phyloP scores from a whole-genome alignment of 2,329 filamentous ascomycete genomes.

The Periglandula ipomoeae region DNA sequence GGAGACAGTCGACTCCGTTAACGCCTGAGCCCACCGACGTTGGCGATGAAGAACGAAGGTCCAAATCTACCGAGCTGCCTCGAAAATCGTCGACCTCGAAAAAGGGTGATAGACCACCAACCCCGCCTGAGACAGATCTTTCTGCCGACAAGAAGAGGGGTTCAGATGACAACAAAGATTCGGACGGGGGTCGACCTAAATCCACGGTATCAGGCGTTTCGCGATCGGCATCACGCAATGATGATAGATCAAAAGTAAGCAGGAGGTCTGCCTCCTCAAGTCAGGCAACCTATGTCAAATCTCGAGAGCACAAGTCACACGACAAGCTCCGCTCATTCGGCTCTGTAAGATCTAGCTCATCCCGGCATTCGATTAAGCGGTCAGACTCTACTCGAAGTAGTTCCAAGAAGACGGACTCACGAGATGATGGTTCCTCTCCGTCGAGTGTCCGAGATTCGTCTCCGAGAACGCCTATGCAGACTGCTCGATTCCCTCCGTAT shows the following conservation, averaged over 20 bases:
- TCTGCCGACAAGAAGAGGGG: conserved; percentile 33
- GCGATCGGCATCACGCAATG: conserved; percentile 35
- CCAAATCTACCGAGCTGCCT: conserved; percentile 37
- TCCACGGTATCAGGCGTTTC: conserved; percentile 36
- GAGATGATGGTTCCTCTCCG: conserved; percentile 35
- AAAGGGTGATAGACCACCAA: conserved; percentile 45
- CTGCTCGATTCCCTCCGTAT: conserved; percentile 39
- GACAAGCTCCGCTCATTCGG: conserved; percentile 28
- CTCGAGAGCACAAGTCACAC: conserved; percentile 23
- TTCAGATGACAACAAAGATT: conserved; percentile 23
- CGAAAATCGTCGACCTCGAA: conserved; percentile 27
- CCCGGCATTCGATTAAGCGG: conserved; percentile 25
- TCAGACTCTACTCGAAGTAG: conserved; percentile 28
- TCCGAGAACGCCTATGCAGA: conserved; percentile 51
- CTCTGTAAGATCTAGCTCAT: conserved; percentile 25
- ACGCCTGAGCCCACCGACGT: conserved; percentile 68
- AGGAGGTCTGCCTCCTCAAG: conserved; percentile 48
- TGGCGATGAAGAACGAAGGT: conserved; percentile 32
- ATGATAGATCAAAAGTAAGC: conserved; percentile 44
- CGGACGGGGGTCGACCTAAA: conserved; percentile 25
- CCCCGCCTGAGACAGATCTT: conserved; percentile 54
- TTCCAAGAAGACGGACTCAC: conserved; percentile 25
- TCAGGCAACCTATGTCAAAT: conserved; percentile 44
- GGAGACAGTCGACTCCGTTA: conserved; percentile 31
- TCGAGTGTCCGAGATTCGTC: conserved; percentile 46